Conservation (phyloP, 768 basidiomycete species). For the Tylopilus plumbeoviolaceoides region DNA sequence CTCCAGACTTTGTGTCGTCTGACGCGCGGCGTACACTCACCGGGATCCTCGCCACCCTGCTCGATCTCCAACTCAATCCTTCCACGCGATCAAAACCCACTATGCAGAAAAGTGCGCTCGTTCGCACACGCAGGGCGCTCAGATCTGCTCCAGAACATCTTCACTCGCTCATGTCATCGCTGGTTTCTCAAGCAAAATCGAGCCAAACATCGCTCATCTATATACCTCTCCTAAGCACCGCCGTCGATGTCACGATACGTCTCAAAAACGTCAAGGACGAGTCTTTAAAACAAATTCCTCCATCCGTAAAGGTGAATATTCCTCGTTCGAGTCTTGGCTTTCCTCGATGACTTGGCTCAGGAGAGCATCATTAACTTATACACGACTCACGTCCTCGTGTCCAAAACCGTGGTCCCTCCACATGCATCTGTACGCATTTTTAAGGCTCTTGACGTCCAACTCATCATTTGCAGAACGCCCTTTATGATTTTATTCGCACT, state of each 20-base stretch:
- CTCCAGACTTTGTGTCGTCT: constrained; percentile 43
- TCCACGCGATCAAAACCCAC: constrained; percentile 52
- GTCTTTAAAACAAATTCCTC: constrained; percentile 39
- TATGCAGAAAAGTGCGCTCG: constrained; percentile 56
- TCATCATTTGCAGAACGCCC: constrained; percentile 37
- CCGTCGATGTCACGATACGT: constrained; percentile 66
- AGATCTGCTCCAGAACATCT: constrained; percentile 57
- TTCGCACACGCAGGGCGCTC: constrained; percentile 61
- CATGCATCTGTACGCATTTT: constrained; percentile 52
- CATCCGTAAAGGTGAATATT: constrained; percentile 42
- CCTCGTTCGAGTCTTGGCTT: not conserved
- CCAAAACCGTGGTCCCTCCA: constrained; percentile 55
- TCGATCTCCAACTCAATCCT: constrained; percentile 56
- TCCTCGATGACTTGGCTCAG: constrained; percentile 31
- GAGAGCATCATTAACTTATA: constrained; percentile 59
- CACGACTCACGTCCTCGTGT: constrained; percentile 56
- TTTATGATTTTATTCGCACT: constrained; percentile 57
- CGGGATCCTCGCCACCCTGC: constrained; percentile 51
- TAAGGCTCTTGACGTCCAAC: constrained; percentile 3
- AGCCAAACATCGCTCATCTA: constrained; percentile 38
- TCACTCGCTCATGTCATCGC: constrained; percentile 45
- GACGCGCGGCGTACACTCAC: constrained; percentile 51
- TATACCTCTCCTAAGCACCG: constrained; percentile 59
- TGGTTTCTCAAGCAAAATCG: constrained; percentile 50
- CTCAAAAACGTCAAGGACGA: constrained; percentile 54